Evolutionary conservation across 768 basidiomycete species (phyloP), one percentile per base, ranked within the genome.

Genomic region (Lyophyllum semitale): DNA sequence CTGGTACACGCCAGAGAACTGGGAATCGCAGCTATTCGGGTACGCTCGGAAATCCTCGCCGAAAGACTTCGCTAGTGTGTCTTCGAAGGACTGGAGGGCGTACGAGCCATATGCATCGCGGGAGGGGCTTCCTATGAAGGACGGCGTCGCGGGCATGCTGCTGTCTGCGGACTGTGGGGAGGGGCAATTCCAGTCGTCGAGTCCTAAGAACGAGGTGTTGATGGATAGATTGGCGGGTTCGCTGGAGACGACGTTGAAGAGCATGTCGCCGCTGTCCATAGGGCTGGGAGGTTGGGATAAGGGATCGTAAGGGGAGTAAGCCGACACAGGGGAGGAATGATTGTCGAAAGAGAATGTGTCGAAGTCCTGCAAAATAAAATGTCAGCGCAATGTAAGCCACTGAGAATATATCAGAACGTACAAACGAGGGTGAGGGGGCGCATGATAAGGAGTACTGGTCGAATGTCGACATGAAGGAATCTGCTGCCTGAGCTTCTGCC

Each of bases 401-500:
- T 12, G 23, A 26, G 33, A 60, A 54, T 53, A 47, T n/a, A 47
- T n/a, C n/a, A 56, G 55, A 41, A 76, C 81, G 69, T 71, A 85
- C 84, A 61, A 81, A 79, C 12, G 76, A 73, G 27, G 79, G 68
- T 62, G 83, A 78, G 18, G 75, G 70, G 59, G 79, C 79, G 23
- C 60, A 53, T 35, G 68, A 53, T 51, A 68, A 64, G 13, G 68
- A 51, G 38, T 69, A 68, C 11, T 70, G 59, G 48, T 68, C 64
- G 49, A 75, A 76, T 6, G 76, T 68, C 51, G 71, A 62, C 59
- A 65, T 58, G 52, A 66, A 59, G 45, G 69, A 69, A 53, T 71
- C 65, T 60, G 70, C 70, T 8, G 66, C 60, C 48, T 68, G 70
- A 43, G 47, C 48, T 35, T 50, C 61, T 37, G 60, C 54, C 46